These are phyloP conservation scores for Paulownia fortunei DNA, from an alignment of 257 asterid genomes.

Conservation along the genomic window DNA sequence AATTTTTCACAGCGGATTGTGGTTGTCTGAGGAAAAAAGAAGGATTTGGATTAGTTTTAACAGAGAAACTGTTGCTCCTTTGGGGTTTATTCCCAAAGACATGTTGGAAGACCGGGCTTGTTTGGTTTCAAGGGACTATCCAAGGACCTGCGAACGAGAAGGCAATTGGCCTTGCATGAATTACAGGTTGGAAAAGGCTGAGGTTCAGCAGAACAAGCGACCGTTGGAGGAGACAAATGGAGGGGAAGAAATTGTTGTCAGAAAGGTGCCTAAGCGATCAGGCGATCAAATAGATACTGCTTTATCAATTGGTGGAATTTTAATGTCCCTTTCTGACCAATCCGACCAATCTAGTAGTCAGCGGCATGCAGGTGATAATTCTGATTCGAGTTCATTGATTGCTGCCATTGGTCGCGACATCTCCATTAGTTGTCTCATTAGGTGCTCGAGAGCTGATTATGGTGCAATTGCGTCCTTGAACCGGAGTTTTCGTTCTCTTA, in stretches of 20 bases:
- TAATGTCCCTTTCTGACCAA: constrained; percentile 4
- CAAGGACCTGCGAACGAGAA: constrained; percentile 58
- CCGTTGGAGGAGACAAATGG: constrained; percentile 51
- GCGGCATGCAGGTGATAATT: constrained; percentile 41
- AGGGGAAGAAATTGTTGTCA: constrained; percentile 39
- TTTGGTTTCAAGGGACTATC: constrained; percentile 71
- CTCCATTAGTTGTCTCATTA: constrained; percentile 59
- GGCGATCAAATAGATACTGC: constrained; percentile 32
- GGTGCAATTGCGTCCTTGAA: constrained; percentile 57
- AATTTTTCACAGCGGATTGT: constrained; percentile 40
- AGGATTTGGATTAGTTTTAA: constrained; percentile 31
- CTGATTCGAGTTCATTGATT: constrained; percentile 56
- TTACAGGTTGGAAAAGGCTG: constrained; percentile 56
- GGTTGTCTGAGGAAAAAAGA: constrained; percentile 30
- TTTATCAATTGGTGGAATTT: constrained; percentile 42
- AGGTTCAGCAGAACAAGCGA: constrained; percentile 55
- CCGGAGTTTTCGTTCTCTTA: constrained; percentile 61
- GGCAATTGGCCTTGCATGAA: constrained; percentile 66
- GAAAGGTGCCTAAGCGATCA: constrained; percentile 57
- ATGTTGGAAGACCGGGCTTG: constrained; percentile 86
- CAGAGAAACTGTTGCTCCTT: constrained; percentile 33
- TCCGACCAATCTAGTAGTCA: constrained; percentile 35
- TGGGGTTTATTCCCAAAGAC: constrained; percentile 47
- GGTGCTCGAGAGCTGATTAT: constrained; percentile 74
- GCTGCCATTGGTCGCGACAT: constrained; percentile 55